Conservation (phyloP, 2,329 filamentous ascomycete genomes). For the Hyphodiscus sp. region DNA sequence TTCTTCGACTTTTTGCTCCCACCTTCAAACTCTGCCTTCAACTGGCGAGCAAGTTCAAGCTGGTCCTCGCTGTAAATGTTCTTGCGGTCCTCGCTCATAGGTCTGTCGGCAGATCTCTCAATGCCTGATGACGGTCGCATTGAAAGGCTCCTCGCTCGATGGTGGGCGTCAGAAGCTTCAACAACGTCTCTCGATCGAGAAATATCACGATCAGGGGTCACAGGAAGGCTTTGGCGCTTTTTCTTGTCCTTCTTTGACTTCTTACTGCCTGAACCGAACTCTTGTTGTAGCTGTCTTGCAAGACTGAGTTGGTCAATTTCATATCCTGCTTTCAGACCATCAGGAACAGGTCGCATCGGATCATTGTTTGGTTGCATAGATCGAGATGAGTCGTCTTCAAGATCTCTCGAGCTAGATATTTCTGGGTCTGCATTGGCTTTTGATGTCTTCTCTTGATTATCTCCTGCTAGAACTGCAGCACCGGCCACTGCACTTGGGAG, state of each 20-base stretch:
- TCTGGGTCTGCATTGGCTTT: background rate
- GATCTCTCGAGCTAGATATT: constrained; percentile 2
- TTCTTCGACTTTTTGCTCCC: constrained; percentile 25
- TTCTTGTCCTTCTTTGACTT: constrained; percentile 29
- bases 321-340: constrained; percentile 21
- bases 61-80: constrained; percentile 23
- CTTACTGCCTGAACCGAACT: constrained; percentile 19
- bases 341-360: constrained; percentile 9
- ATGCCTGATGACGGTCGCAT: constrained; percentile 9
- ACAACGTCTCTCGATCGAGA: constrained; percentile 20
- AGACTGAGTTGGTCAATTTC: constrained; percentile 24
- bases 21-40: constrained; percentile 21
- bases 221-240: constrained; percentile 24
- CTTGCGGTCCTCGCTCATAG: constrained; percentile 10
- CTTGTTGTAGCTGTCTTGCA: constrained; percentile 24
- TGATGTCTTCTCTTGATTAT: constrained; percentile 1
- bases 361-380: background rate
- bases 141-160: constrained; percentile 24
- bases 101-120: constrained; percentile 5
- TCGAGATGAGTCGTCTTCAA: constrained; percentile 1
- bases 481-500: constrained; percentile 12
- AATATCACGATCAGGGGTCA: constrained; percentile 17
- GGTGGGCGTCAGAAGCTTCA: constrained; percentile 11
- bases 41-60: constrained; percentile 24
- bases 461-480: constrained; percentile 9